Evolutionary conservation across 2,329 filamentous ascomycete species (phyloP).

Genomic region (Proliferodiscus dingleyae): DNA sequence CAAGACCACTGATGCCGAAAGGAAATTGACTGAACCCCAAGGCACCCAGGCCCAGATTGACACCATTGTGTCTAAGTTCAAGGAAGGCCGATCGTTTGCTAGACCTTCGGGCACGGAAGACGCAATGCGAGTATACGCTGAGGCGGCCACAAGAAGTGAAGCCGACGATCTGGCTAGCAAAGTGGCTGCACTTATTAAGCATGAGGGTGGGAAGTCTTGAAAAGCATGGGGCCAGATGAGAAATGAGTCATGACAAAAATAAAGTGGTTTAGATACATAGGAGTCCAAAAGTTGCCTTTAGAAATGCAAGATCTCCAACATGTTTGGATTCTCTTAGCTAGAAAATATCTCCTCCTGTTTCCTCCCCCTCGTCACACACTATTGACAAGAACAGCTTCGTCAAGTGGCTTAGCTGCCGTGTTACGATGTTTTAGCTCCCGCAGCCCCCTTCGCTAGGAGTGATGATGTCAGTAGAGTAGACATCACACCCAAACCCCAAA

Average conservation of each 20-base stretch:
- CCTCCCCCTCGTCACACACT: too few species aligned
- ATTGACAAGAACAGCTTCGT: too few species aligned
- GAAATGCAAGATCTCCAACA: too few species aligned
- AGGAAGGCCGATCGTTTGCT: constrained; percentile 83
- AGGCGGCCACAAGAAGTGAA: constrained; percentile 83
- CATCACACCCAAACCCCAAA: neutral
- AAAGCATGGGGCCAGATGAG: constrained; percentile 1
- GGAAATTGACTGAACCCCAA: constrained; percentile 72
- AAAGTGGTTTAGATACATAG: neutral
- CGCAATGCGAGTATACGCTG: constrained; percentile 91
- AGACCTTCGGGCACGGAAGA: constrained; percentile 94
- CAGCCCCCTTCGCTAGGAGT: neutral
- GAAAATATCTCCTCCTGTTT: too few species aligned
- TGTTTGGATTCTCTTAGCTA: too few species aligned
- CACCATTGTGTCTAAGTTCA: constrained; percentile 81
- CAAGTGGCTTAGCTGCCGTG: constrained; percentile 2
- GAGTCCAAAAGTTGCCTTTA: neutral
- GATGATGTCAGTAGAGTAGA: constrained; percentile 18
- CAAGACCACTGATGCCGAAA: constrained; percentile 87
- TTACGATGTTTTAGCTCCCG: constrained; percentile 1
- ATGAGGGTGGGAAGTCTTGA: constrained; percentile 12
- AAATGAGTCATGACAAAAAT: constrained; percentile 11
- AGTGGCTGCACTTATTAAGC: constrained; percentile 45
- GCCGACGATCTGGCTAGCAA: constrained; percentile 86
- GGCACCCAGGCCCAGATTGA: constrained; percentile 86